These are phyloP conservation scores for Porogramme epimiltina DNA, from an alignment of 1,284 basidiomycete genomes.

Conservation along the genomic window DNA sequence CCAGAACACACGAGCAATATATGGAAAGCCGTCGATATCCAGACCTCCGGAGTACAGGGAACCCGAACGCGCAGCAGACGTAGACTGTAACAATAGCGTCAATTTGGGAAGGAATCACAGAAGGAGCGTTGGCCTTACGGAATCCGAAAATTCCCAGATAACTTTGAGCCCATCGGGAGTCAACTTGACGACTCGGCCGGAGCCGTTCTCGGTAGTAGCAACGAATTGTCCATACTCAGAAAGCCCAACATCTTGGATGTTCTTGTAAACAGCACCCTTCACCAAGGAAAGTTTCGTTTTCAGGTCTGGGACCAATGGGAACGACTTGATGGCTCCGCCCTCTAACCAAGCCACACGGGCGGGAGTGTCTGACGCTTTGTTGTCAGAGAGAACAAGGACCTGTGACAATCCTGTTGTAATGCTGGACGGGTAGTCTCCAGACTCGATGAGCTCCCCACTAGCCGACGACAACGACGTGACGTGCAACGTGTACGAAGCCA, in stretches of 20 bases:
- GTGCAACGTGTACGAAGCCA: constrained; percentile 66
- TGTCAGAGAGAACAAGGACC: constrained; percentile 39
- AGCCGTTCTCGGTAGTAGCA: constrained; percentile 54
- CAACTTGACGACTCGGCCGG: constrained; percentile 55
- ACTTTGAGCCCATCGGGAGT: constrained; percentile 45
- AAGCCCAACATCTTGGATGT: constrained; percentile 59
- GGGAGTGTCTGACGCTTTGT: constrained; percentile 21
- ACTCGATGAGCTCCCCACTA: constrained; percentile 57
- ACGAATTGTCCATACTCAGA: constrained; percentile 49
- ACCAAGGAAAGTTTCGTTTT: constrained; percentile 46
- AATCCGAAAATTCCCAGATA: constrained; percentile 61
- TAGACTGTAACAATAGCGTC: constrained; percentile 31
- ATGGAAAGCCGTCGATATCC: constrained; percentile 57
- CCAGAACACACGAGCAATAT: constrained; percentile 78
- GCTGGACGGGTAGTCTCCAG: constrained; percentile 57
- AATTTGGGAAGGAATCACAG: constrained; percentile 1
- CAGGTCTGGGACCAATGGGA: constrained; percentile 57
- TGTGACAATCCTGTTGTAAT: constrained; percentile 51
- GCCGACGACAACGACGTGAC: constrained; percentile 58
- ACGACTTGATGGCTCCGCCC: constrained; percentile 51
- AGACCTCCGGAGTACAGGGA: constrained; percentile 65
- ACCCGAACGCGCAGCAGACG: constrained; percentile 41
- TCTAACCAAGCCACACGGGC: constrained; percentile 72
- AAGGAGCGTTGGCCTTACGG: constrained; percentile 40
- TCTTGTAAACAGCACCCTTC: constrained; percentile 46